These are phyloP conservation scores for Diplodia intermedia DNA, from an alignment of 2,329 filamentous ascomycete species.

Conservation along the genomic window DNA sequence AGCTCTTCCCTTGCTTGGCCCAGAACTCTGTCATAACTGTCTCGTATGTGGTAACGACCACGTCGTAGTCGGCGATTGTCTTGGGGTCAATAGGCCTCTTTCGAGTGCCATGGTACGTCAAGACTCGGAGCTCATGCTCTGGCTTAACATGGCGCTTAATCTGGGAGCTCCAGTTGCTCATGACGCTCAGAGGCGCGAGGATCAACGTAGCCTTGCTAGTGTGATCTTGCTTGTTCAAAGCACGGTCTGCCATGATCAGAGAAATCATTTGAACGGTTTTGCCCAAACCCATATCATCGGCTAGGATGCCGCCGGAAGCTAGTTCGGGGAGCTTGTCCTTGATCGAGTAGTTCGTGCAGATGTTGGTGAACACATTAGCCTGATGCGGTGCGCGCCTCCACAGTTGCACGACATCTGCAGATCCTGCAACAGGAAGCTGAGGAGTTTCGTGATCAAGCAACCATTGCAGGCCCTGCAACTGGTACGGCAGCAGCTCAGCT, in stretches of 20 bases:
- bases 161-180: constrained; percentile 85
- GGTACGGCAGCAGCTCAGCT: constrained; percentile 78
- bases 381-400: constrained; percentile 66
- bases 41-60: constrained; percentile 81
- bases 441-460: constrained; percentile 79
- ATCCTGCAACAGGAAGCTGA: constrained; percentile 64
- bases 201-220: constrained; percentile 78
- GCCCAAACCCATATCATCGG: constrained; percentile 83
- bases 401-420: constrained; percentile 72
- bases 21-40: constrained; percentile 58
- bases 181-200: constrained; percentile 77
- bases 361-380: constrained; percentile 64
- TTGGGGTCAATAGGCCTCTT: constrained; percentile 63
- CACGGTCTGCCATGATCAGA: constrained; percentile 72
- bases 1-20: constrained; percentile 37
- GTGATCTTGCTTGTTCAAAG: constrained; percentile 54
- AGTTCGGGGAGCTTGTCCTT: constrained; percentile 65
- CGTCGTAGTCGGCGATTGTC: constrained; percentile 70
- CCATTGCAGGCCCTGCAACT: constrained; percentile 80
- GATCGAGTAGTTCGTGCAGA: constrained; percentile 72
- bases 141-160: constrained; percentile 72
- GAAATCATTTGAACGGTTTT: constrained; percentile 85
- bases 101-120: constrained; percentile 69
- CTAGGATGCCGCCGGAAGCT: constrained; percentile 67
- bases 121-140: constrained; percentile 65